Evolutionary conservation across 208 protist genomes (phyloP).

Genomic region (Strigomonas galati): DNA sequence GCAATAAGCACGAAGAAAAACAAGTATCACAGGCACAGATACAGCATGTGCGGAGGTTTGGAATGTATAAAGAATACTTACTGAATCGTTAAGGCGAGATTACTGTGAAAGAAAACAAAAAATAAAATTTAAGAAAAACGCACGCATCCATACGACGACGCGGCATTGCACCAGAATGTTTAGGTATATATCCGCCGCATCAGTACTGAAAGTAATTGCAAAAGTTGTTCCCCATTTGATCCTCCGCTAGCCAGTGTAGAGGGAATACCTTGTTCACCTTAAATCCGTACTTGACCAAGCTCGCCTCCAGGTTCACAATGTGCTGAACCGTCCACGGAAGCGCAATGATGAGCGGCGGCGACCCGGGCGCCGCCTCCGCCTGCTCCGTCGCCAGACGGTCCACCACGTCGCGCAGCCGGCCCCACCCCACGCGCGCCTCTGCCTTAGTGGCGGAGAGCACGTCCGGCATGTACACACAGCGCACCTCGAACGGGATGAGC

Average conservation of each 20-base stretch:
- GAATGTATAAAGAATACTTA: no score
- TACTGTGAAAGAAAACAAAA: no score
- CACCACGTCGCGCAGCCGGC: conserved; percentile 61
- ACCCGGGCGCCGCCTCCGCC: not conserved
- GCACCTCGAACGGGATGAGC: conserved; percentile 70
- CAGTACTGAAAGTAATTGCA: conserved; percentile 60
- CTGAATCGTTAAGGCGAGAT: no score
- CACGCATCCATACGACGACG: no score
- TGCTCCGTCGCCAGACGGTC: conserved; percentile 33
- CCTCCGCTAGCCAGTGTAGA: conserved; percentile 73
- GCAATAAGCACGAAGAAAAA: no score
- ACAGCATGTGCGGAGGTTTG: no score
- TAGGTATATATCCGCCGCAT: not conserved
- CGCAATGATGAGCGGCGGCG: conserved; percentile 49
- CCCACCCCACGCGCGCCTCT: conserved; percentile 79
- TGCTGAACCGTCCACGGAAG: conserved; percentile 87
- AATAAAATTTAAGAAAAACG: no score
- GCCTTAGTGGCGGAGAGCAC: conserved; percentile 69
- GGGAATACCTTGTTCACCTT: conserved; percentile 53
- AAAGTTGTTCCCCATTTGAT: conserved; percentile 79
- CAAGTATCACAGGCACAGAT: no score
- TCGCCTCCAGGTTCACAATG: conserved; percentile 86
- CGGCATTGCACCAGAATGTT: no score
- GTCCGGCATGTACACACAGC: conserved; percentile 74
- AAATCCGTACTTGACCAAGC: conserved; percentile 82